These are phyloP conservation scores for Fusarium sterilihyphosum DNA, from an alignment of 2,329 filamentous ascomycete genomes.

Conservation along the genomic window DNA sequence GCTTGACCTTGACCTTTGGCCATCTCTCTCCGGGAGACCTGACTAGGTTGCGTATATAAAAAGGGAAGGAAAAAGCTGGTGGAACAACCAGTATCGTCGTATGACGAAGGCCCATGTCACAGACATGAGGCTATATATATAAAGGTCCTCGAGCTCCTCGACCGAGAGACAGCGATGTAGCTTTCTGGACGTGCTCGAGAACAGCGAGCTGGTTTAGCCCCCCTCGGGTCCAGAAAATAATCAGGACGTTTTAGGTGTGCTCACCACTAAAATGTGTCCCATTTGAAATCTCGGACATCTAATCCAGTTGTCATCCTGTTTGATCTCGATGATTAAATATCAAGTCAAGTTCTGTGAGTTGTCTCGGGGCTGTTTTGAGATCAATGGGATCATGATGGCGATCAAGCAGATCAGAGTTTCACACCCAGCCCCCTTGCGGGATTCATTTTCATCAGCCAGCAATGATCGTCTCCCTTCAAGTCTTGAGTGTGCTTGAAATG, in stretches of 20 bases:
- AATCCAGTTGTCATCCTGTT: conserved; percentile 1
- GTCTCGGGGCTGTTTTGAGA: conserved; percentile 2
- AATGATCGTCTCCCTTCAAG: conserved; percentile 18
- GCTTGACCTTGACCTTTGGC: background rate
- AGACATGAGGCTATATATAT: conserved; percentile 22
- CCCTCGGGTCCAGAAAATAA: background rate
- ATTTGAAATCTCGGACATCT: background rate
- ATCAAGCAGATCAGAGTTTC: conserved; percentile 26
- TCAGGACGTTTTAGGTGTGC: background rate
- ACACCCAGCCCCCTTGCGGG: background rate
- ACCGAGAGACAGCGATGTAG: background rate
- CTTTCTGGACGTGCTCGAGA: background rate
- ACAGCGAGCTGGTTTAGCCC: background rate
- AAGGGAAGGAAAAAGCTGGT: conserved; percentile 4
- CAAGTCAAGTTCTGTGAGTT: background rate
- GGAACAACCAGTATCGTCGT: conserved; percentile 31
- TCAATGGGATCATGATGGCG: conserved; percentile 11
- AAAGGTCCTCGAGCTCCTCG: background rate
- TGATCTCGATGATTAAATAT: conserved; percentile 1
- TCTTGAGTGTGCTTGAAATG: conserved; percentile 45
- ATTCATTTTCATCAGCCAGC: background rate
- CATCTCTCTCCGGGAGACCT: conserved; percentile 24
- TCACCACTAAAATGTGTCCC: background rate
- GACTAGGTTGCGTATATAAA: background rate
- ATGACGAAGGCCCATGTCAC: conserved; percentile 32